A percentile compares a stretch with the other conserved stretches of the same genome.
These are phyloP conservation scores for Daedaleopsis nitida DNA, from an alignment of 768 basidiomycete genomes.

Conservation along the genomic window DNA sequence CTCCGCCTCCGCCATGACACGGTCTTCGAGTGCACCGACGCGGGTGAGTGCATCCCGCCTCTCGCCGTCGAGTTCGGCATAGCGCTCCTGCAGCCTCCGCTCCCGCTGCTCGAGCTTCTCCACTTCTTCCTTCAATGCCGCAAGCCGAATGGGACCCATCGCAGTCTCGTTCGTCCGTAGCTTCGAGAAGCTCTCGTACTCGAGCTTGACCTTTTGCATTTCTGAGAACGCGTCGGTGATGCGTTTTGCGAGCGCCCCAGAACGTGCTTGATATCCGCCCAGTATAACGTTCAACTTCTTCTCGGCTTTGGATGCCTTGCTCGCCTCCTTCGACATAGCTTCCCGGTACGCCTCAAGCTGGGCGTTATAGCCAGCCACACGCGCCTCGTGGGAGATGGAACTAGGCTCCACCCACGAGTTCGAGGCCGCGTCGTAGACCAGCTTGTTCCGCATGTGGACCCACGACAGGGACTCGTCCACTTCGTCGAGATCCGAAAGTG, in stretches of 20 bases:
- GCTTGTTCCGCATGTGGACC: slow-evolving; percentile 63
- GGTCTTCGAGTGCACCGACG: slow-evolving; percentile 75
- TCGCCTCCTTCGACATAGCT: slow-evolving; percentile 77
- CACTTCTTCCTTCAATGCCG: slow-evolving; percentile 85
- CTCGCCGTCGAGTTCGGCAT: slow-evolving; percentile 81
- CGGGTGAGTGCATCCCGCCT: slow-evolving; percentile 59
- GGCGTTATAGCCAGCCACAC: slow-evolving; percentile 62
- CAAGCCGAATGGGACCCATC: slow-evolving; percentile 76
- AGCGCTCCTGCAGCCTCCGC: slow-evolving; percentile 73
- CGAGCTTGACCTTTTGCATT: slow-evolving; percentile 64
- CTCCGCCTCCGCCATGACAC: slow-evolving; percentile 83
- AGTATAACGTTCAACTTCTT: slow-evolving; percentile 87
- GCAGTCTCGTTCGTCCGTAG: slow-evolving; percentile 73
- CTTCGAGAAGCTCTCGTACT: slow-evolving; percentile 78
- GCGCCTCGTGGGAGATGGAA: slow-evolving; percentile 56
- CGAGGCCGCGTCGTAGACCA: slow-evolving; percentile 61
- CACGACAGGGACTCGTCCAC: slow-evolving; percentile 67
- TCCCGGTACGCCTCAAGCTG: slow-evolving; percentile 66
- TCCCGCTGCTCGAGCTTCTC: slow-evolving; percentile 78
- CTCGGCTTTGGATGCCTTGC: slow-evolving; percentile 81
- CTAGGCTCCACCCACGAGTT: slow-evolving; percentile 69
- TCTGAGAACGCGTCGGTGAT: slow-evolving; percentile 70
- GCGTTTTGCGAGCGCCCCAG: slow-evolving; percentile 63
- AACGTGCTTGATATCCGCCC: slow-evolving; percentile 89
- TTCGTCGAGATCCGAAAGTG: slow-evolving; percentile 62